A percentile compares a stretch with the other conserved stretches of the same genome.
Evolutionary conservation across 371 early-diverging fungal species (phyloP).

Genomic region (Mucor saturninus): DNA sequence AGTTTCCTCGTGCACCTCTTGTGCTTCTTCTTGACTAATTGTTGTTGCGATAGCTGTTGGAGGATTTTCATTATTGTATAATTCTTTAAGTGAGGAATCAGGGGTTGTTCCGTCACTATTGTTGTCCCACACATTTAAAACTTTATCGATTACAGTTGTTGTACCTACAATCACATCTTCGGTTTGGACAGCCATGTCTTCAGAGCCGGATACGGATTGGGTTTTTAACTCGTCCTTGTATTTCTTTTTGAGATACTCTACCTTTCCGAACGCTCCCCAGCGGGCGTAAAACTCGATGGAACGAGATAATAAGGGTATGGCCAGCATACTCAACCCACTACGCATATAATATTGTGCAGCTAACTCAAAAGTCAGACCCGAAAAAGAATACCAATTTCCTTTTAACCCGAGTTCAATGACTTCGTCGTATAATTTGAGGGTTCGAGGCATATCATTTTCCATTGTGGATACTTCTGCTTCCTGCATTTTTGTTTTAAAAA

Average conservation of each 20-base stretch:
- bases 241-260: slow-evolving; percentile 31
- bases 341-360: slow-evolving; percentile 38
- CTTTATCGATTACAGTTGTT: slow-evolving; percentile 14
- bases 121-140: slow-evolving; percentile 23
- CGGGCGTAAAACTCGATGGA: slow-evolving; percentile 39
- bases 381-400: slow-evolving; percentile 38
- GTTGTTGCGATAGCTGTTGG: background rate
- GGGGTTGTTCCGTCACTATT: slow-evolving; percentile 29
- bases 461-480: slow-evolving; percentile 41
- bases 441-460: slow-evolving; percentile 10
- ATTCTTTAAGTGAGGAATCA: slow-evolving; percentile 33
- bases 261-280: slow-evolving; percentile 49
- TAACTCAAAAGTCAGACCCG: slow-evolving; percentile 38
- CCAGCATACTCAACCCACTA: slow-evolving; percentile 32
- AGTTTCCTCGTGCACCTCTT: slow-evolving; percentile 28
- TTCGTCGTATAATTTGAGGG: slow-evolving; percentile 31
- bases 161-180: slow-evolving; percentile 37
- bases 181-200: slow-evolving; percentile 35
- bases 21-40: background rate
- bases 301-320: slow-evolving; percentile 31
- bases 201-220: slow-evolving; percentile 25
- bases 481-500: slow-evolving; percentile 11
- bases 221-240: slow-evolving; percentile 24
- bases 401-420: slow-evolving; percentile 33
- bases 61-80: slow-evolving; percentile 27